phyloP scores from a whole-genome alignment of 192 early-diverging fungal species.

The Podochytrium sp. region DNA sequence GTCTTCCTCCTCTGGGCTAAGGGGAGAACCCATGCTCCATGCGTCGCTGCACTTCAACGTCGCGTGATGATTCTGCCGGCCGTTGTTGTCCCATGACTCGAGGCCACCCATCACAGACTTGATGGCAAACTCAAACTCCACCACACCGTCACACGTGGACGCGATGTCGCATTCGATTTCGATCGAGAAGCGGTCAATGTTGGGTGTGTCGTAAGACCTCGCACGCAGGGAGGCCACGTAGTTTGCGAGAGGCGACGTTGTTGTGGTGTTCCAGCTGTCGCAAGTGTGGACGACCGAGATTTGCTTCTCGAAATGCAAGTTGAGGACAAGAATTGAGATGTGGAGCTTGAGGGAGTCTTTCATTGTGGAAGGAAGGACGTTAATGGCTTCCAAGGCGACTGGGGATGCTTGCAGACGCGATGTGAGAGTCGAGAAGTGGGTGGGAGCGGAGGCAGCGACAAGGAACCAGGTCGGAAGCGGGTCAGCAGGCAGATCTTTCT shows the following conservation, averaged over 20 bases:
- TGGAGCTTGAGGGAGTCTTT: constrained; percentile 55
- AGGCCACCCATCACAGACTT: constrained; percentile 70
- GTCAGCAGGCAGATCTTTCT: no score
- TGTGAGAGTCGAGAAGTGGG: no score
- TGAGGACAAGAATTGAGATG: constrained; percentile 72
- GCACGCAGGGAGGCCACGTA: constrained; percentile 60
- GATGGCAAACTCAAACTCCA: constrained; percentile 47
- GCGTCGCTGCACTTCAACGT: not conserved
- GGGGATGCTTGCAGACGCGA: no score
- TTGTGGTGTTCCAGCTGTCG: constrained; percentile 77
- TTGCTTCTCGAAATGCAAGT: constrained; percentile 83
- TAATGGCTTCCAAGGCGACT: constrained; percentile 24
- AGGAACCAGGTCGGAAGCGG: no score
- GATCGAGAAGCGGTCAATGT: no score
- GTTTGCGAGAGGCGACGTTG: constrained; percentile 56
- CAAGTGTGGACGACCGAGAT: constrained; percentile 81
- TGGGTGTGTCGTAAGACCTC: constrained; percentile 22
- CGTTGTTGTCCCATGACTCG: constrained; percentile 88
- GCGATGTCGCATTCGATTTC: no score
- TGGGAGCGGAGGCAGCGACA: no score
- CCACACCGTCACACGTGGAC: no score
- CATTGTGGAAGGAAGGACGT: constrained; percentile 47
- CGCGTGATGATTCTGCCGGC: constrained; percentile 12
- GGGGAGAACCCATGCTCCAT: no score
- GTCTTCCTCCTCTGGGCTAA: no score